Base-by-base conservation (phyloP, 257 asterid species). In the Solanum sitiens region DNA sequence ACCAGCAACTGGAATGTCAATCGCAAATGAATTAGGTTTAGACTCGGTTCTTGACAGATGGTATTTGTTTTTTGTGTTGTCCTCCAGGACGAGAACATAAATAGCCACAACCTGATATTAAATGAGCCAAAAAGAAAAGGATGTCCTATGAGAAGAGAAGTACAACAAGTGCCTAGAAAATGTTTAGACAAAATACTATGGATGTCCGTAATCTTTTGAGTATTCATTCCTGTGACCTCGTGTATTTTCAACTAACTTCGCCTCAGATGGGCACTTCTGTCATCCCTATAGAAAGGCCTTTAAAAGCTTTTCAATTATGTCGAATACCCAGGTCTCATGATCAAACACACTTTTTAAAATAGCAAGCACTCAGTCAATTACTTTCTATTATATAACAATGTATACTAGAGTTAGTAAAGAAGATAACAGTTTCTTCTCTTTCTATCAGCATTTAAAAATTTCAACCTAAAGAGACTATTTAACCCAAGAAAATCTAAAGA, bases 1-100 rank as follows among this genome's bases (percentile, higher is more conserved):
- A 86, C 98, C 96, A 88, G 97, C 97, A 65, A 94, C 89, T 79
- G 98, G 92, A 88, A 96, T 91, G 45, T 91, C 90, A 86, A 92
- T 72, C 40, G 84, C 68, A 37, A 86, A 89, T 70, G 47, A 91
- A 65, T 65, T 86, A 71, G 56, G 90, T 63, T 71, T 86, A 87
- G 94, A 76, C 70, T 56, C 89, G 15, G 18, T 56, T 76, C 89
- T 89, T 87, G 92, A 87, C 18, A 63, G 89, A 37, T 61, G 79
- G 88, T 71, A 53, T 71, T 63, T 65, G 84, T 72, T 86, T 68
- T 91, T 82, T 87, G 83, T 87, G 86, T 83, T 71, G 80, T 86
- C 92, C 94, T 94, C 96, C 35, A 96, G 83, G 67, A 94, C 91
- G 42, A 95, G 92, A 50, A 92, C 83, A 86, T 92, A 91, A 91